A percentile compares a stretch with the other conserved stretches of the same genome.
Conservation (phyloP, 2,329 filamentous ascomycete genomes). For the Trichoderma sp. region DNA sequence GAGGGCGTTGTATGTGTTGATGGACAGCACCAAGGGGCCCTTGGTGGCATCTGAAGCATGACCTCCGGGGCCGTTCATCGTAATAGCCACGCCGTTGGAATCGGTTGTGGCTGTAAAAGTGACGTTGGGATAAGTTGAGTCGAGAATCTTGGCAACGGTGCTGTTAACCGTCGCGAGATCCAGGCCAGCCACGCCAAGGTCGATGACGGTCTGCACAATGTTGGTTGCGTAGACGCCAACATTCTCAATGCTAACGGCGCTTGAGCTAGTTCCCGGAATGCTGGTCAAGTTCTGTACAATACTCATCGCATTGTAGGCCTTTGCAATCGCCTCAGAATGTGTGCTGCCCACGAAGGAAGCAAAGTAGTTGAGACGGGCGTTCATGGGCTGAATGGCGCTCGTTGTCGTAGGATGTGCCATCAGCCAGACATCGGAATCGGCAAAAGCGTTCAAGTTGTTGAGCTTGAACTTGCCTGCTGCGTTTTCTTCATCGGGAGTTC, state of each 20-base stretch:
- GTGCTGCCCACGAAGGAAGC: constrained; percentile 27
- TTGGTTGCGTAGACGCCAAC: constrained; percentile 32
- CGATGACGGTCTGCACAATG: constrained; percentile 29
- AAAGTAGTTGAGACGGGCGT: constrained; percentile 31
- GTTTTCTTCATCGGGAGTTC: constrained; percentile 32
- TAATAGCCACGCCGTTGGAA: constrained; percentile 29
- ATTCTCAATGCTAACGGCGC: constrained; percentile 30
- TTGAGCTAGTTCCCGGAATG: constrained; percentile 28
- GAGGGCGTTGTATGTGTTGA: constrained; percentile 29
- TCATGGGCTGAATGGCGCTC: constrained; percentile 32
- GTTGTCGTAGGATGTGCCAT: constrained; percentile 32
- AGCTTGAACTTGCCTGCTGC: constrained; percentile 31
- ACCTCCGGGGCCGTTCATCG: constrained; percentile 30
- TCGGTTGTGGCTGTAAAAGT: constrained; percentile 24
- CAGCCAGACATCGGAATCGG: constrained; percentile 30
- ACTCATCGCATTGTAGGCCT: constrained; percentile 30
- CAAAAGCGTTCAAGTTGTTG: constrained; percentile 30
- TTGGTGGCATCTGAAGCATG: constrained; percentile 30
- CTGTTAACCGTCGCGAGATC: constrained; percentile 18
- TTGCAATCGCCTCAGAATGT: constrained; percentile 29
- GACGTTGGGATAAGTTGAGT: constrained; percentile 29
- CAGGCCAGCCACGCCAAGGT: constrained; percentile 28
- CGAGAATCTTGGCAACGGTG: constrained; percentile 27
- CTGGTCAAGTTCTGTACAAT: constrained; percentile 24
- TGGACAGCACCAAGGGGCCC: constrained; percentile 29